These are phyloP conservation scores for Rhizopus stolonifer DNA, from an alignment of 371 early-diverging fungal species.

Conservation along the genomic window DNA sequence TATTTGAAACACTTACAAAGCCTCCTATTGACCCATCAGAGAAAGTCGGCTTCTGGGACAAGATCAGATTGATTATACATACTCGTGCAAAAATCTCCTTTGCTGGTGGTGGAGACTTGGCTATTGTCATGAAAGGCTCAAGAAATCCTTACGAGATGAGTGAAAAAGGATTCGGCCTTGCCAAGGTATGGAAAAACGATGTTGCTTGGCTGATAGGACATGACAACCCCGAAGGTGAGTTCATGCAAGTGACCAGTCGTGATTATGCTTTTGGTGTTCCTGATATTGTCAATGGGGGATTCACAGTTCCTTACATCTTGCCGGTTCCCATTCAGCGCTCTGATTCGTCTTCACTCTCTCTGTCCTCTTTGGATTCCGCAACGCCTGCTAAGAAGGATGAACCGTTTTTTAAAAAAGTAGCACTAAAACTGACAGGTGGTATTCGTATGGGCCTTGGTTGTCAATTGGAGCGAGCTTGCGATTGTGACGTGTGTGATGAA, in stretches of 20 bases:
- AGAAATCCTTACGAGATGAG: constrained; percentile 50
- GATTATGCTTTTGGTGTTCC: constrained; percentile 38
- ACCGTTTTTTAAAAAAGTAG: constrained; percentile 26
- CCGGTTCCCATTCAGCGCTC: constrained; percentile 1
- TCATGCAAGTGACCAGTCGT: constrained; percentile 38
- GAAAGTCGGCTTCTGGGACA: constrained; percentile 80
- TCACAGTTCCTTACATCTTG: constrained; percentile 26
- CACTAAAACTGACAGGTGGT: constrained; percentile 40
- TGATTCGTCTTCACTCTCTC: neutral
- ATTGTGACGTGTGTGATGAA: constrained; percentile 24
- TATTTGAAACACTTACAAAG: constrained; percentile 63
- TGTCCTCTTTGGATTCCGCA: constrained; percentile 15
- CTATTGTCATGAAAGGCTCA: constrained; percentile 45
- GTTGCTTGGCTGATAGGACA: constrained; percentile 33
- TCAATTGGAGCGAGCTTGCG: constrained; percentile 51
- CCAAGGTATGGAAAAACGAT: constrained; percentile 35
- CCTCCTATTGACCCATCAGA: constrained; percentile 67
- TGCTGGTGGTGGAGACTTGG: constrained; percentile 60
- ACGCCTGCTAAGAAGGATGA: constrained; percentile 9
- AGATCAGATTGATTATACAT: constrained; percentile 69
- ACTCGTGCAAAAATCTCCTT: constrained; percentile 55
- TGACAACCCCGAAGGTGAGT: constrained; percentile 29
- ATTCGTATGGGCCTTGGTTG: constrained; percentile 47
- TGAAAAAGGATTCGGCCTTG: constrained; percentile 46
- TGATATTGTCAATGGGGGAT: constrained; percentile 40